Evolutionary conservation across 208 protist genomes (phyloP).

Genomic region (Leishmania amazonensis): DNA sequence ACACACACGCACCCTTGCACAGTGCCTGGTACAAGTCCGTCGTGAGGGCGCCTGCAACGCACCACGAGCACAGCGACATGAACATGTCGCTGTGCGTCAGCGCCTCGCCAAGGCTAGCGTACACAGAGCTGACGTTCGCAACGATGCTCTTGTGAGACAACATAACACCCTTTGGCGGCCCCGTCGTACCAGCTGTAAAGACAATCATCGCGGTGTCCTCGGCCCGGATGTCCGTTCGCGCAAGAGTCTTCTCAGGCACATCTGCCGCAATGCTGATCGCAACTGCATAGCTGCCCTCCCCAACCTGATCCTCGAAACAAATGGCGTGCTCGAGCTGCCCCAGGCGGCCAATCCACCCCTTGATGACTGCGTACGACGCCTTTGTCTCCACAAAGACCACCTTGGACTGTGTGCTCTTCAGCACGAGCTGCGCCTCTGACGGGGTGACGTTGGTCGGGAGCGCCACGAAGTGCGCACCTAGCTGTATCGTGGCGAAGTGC

Average conservation of each 20-base stretch:
- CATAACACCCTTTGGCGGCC: slow-evolving; percentile 94
- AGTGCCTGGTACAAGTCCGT: slow-evolving; percentile 88
- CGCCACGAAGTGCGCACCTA: slow-evolving; percentile 88
- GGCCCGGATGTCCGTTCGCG: slow-evolving; percentile 65
- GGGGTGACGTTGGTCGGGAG: slow-evolving; percentile 91
- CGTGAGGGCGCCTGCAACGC: slow-evolving; percentile 80
- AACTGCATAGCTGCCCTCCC: slow-evolving; percentile 87
- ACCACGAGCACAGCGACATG: slow-evolving; percentile 93
- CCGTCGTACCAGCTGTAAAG: slow-evolving; percentile 92
- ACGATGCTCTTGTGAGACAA: slow-evolving; percentile 94
- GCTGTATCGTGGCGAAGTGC: slow-evolving; percentile 87
- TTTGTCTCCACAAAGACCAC: slow-evolving; percentile 89
- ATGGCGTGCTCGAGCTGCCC: slow-evolving; percentile 83
- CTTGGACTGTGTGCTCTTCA: slow-evolving; percentile 84
- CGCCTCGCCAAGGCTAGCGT: slow-evolving; percentile 78
- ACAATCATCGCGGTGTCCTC: slow-evolving; percentile 93
- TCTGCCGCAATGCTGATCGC: slow-evolving; percentile 80
- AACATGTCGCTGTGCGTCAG: slow-evolving; percentile 88
- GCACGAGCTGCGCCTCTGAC: slow-evolving; percentile 80
- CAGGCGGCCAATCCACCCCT: slow-evolving; percentile 81
- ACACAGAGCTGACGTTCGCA: slow-evolving; percentile 88
- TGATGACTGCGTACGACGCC: slow-evolving; percentile 73
- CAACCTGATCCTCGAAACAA: slow-evolving; percentile 89
- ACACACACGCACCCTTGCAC: slow-evolving; percentile 84
- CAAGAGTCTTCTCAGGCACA: slow-evolving; percentile 70